Evolutionary conservation across 139 green algal genomes (phyloP), one percentile per base, ranked within the genome.

Genomic region (Picochlorum sp.): DNA sequence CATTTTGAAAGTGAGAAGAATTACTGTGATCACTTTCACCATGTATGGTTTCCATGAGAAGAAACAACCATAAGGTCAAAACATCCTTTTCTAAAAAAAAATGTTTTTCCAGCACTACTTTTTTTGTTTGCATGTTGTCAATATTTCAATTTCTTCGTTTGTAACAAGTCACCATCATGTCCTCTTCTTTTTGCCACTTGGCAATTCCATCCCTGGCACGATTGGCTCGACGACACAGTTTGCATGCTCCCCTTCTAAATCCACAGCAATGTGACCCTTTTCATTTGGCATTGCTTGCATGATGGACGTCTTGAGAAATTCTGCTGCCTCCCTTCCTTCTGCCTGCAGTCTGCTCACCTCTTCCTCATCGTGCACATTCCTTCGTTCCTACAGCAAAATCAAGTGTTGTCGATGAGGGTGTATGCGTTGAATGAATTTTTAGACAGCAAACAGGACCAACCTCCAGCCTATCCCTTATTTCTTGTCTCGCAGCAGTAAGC

Each of bases 281-380:
- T 59, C 51, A 59, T 59, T 59, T 38, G 23, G 21, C n/a, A n/a
- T 37, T 15, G 18, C n/a, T 32, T 59, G 51, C 23, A 59, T 34
- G 23, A 59, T 59, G 6, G 51, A 59, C 7, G 51, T 59, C 51
- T 16, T 34, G 23, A 59, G 20, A 41, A 59, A 59, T 59, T 59
- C 51, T 30, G 51, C 51, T 38, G 51, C 23, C n/a, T 59, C 51
- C 15, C 23, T 59, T 9, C 51, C 51, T n/a, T 30, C 20, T 37
- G 51, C 51, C 20, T 38, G 51, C 20, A 59, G 7, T 32, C 23
- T 6, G 13, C 13, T 30, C 13, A 59, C 23, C 2, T 59, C n/a
- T 8, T 20, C 23, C 2, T 30, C 21, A 34, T 37, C 51, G n/a
- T 34, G 20, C 5, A 59, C 51, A 59, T 32, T 20, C 23, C 23